Evolutionary conservation across 179 eudicot species (phyloP).

Genomic region (Spergularia azorica): DNA sequence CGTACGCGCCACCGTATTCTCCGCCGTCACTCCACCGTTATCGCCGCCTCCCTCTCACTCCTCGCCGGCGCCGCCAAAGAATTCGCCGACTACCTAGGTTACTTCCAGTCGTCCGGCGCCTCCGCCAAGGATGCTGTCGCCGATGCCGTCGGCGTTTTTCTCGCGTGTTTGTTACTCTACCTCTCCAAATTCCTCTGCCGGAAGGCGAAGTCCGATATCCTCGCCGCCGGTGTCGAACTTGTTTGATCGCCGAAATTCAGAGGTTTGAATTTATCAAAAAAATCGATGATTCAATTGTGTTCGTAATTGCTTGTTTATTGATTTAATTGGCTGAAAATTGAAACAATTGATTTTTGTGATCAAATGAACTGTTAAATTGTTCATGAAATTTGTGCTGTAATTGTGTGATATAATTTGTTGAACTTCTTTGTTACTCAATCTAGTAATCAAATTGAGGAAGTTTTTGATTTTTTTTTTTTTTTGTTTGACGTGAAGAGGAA

Average conservation of each 20-base stretch:
- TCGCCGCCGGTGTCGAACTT: constrained; percentile 30
- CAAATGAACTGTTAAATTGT: neutral
- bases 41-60: constrained; percentile 60
- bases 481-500: too few relatives aligned
- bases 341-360: neutral
- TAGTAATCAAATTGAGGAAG: too few relatives aligned
- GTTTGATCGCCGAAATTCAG: constrained; percentile 38
- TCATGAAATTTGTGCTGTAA: too few relatives aligned
- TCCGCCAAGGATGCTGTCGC: constrained; percentile 75
- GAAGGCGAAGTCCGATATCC: constrained; percentile 27
- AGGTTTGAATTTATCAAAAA: neutral
- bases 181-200: constrained; percentile 19
- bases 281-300: neutral
- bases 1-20: constrained; percentile 43
- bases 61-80: constrained; percentile 90
- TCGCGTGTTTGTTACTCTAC: constrained; percentile 48
- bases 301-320: neutral
- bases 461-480: too few relatives aligned
- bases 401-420: too few relatives aligned
- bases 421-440: too few relatives aligned
- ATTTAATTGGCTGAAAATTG: neutral
- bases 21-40: constrained; percentile 53
- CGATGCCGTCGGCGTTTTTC: constrained; percentile 55
- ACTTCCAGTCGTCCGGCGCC: constrained; percentile 83
- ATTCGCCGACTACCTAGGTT: constrained; percentile 78